Percentiles rank a stretch among this genome's conserved stretches.
phyloP scores from a whole-genome alignment of 345 rosid species.

The Durio zibethinus region DNA sequence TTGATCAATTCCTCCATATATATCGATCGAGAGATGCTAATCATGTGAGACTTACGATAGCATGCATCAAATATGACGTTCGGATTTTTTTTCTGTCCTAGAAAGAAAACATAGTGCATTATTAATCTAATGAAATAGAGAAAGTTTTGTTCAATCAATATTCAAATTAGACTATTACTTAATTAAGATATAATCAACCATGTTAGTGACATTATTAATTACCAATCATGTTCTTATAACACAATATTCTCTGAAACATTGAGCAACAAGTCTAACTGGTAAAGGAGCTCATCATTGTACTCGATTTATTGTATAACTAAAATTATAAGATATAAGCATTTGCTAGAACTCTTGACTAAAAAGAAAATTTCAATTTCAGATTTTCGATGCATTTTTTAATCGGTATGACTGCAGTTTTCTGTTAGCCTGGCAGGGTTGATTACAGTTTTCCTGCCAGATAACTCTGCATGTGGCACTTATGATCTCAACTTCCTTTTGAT shows the following conservation, averaged over 20 bases:
- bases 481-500: slow-evolving; percentile 16
- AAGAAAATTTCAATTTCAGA: not conserved
- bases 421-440: slow-evolving; percentile 23
- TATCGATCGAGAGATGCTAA: not conserved
- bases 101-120: not conserved
- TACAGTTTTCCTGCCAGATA: slow-evolving; percentile 13
- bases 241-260: not conserved
- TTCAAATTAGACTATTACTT: not conserved
- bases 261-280: not conserved
- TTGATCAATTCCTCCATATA: not conserved
- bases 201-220: slow-evolving; percentile 12
- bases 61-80: not conserved
- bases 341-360: not conserved
- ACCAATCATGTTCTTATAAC: not conserved
- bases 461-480: slow-evolving; percentile 17
- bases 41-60: not conserved
- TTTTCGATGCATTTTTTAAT: slow-evolving; percentile 6
- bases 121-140: no score
- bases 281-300: slow-evolving; percentile 11
- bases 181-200: not conserved
- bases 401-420: slow-evolving; percentile 21
- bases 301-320: not conserved
- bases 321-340: not conserved
- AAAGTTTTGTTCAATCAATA: not conserved
- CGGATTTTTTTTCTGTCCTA: not conserved